phyloP scores from a whole-genome alignment of 177 flowering plant genomes.

The Vitis hybrid region DNA sequence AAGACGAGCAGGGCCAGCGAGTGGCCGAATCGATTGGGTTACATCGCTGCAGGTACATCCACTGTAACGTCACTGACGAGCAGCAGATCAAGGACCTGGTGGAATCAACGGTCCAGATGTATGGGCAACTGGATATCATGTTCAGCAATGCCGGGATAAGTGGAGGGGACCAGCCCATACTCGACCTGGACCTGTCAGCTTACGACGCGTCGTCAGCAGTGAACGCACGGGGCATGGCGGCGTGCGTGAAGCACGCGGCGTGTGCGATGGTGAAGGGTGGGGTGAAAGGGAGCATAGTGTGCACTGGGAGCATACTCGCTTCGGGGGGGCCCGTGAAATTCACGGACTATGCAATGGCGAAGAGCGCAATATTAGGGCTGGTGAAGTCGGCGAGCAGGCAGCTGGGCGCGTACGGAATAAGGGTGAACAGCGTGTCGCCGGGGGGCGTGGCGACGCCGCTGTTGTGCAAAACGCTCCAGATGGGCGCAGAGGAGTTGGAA shows the following conservation, averaged over 20 bases:
- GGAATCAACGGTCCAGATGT: constrained; percentile 20
- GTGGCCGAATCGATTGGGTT: constrained; percentile 39
- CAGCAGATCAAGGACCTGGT: constrained; percentile 41
- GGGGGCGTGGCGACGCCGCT: too few species aligned
- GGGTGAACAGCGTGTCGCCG: too few species aligned
- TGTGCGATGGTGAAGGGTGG: constrained; percentile 46
- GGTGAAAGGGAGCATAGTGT: constrained; percentile 41
- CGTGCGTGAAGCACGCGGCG: constrained; percentile 55
- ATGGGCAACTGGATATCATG: constrained; percentile 52
- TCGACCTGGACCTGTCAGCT: constrained; percentile 32
- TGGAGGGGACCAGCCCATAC: constrained; percentile 18
- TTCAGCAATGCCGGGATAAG: constrained; percentile 58
- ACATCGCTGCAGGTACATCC: constrained; percentile 25
- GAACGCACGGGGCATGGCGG: constrained; percentile 50
- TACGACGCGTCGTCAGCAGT: constrained; percentile 28
- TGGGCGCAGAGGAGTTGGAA: too few species aligned
- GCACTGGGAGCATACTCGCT: constrained; percentile 41
- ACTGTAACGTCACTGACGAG: constrained; percentile 58
- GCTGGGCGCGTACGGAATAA: too few species aligned
- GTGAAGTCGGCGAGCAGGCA: too few species aligned
- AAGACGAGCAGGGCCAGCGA: constrained; percentile 37
- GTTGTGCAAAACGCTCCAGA: too few species aligned
- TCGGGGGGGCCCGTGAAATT: constrained; percentile 10
- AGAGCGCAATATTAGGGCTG: too few species aligned
- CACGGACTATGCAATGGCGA: too few species aligned